These are phyloP conservation scores for Eremomyces bilateralis DNA, from an alignment of 495 filamentous ascomycete species.

Conservation along the genomic window DNA sequence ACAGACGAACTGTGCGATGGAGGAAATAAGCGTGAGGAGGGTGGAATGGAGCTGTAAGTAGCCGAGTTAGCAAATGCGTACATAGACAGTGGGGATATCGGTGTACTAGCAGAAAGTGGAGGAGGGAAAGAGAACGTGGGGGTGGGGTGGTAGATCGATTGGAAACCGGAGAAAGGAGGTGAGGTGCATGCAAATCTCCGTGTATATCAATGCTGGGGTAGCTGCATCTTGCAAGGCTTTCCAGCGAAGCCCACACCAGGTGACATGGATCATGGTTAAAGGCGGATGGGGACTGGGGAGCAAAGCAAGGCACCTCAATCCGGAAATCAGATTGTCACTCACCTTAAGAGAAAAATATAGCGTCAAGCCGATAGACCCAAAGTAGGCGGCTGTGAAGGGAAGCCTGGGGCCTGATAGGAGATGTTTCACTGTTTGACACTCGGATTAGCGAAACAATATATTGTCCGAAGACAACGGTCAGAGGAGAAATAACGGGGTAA, in stretches of 20 bases:
- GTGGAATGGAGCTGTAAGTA: slow-evolving; percentile 48
- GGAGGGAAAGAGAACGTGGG: not conserved
- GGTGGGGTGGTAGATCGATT: slow-evolving; percentile 2
- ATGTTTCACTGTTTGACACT: slow-evolving; percentile 32
- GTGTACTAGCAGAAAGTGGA: not conserved
- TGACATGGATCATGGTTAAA: too few species aligned
- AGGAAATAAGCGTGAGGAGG: slow-evolving; percentile 62
- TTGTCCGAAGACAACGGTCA: too few species aligned
- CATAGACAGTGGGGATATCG: slow-evolving; percentile 6
- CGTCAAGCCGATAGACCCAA: slow-evolving; percentile 78
- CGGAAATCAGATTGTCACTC: too few species aligned
- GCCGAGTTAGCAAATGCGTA: slow-evolving; percentile 8
- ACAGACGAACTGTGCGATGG: slow-evolving; percentile 59
- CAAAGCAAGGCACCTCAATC: too few species aligned
- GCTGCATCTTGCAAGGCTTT: too few species aligned
- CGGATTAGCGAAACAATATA: too few species aligned
- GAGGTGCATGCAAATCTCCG: too few species aligned
- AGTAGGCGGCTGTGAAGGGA: slow-evolving; percentile 92
- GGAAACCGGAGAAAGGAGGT: slow-evolving; percentile 4
- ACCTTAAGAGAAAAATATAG: slow-evolving; percentile 82
- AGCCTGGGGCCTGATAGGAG: slow-evolving; percentile 65
- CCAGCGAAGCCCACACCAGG: too few species aligned
- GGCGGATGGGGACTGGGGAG: slow-evolving; percentile 7
- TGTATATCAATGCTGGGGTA: too few species aligned
- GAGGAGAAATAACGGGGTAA: too few species aligned